A percentile compares a stretch with the other conserved stretches of the same genome.
Evolutionary conservation across 805 yeast genomes (phyloP).

Genomic region (Kazachstania viticola): DNA sequence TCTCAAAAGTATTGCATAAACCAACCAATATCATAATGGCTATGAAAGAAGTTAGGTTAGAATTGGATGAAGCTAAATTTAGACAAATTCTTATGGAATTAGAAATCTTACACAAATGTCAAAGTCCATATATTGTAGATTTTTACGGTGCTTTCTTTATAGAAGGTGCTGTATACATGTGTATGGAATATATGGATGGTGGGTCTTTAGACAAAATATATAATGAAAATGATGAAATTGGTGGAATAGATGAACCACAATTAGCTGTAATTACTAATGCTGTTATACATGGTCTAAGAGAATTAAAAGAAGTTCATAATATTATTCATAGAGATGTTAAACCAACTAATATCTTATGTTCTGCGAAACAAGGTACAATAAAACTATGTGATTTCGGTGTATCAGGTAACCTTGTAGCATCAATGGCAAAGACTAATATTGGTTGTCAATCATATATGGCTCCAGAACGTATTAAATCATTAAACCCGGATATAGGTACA

Average conservation of each 20-base stretch:
- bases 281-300: constrained; percentile 70
- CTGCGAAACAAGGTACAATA: constrained; percentile 65
- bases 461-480: constrained; percentile 81
- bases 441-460: constrained; percentile 99
- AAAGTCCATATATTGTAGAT: constrained; percentile 84
- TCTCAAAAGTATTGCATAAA: constrained; percentile 81
- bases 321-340: constrained; percentile 94
- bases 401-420: constrained; percentile 87
- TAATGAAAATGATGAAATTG: constrained; percentile 33
- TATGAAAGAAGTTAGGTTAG: constrained; percentile 91
- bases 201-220: constrained; percentile 85
- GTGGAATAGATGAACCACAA: constrained; percentile 65
- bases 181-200: constrained; percentile 97
- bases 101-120: constrained; percentile 85
- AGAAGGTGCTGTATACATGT: constrained; percentile 96
- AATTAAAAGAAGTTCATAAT: constrained; percentile 79
- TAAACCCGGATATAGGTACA: constrained; percentile 62
- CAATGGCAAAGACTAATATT: constrained; percentile 87
- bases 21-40: constrained; percentile 93
- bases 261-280: constrained; percentile 70
- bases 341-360: constrained; percentile 85
- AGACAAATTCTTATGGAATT: constrained; percentile 93
- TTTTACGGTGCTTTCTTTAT: constrained; percentile 96
- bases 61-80: constrained; percentile 86
- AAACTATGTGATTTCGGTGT: constrained; percentile 96